phyloP scores from a whole-genome alignment of 768 basidiomycete genomes.

The Amanita molliuscula region DNA sequence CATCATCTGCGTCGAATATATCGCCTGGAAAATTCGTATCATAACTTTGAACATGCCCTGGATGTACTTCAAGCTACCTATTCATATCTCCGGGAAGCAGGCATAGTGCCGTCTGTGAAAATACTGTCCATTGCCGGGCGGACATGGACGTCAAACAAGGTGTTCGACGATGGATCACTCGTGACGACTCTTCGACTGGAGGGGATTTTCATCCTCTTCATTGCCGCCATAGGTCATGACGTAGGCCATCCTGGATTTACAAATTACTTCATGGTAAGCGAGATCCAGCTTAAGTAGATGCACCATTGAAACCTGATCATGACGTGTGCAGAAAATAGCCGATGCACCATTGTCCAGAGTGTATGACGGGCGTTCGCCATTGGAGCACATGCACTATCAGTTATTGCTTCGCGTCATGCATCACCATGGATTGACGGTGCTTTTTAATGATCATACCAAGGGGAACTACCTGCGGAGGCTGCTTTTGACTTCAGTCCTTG shows the following conservation, averaged over 20 bases:
- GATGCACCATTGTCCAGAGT: constrained; percentile 79
- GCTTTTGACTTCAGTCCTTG: constrained; percentile 74
- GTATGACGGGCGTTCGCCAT: constrained; percentile 80
- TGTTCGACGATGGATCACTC: constrained; percentile 26
- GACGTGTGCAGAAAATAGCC: constrained; percentile 72
- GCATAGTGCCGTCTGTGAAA: constrained; percentile 70
- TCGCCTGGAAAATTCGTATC: constrained; percentile 86
- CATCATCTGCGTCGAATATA: constrained; percentile 89
- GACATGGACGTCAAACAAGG: constrained; percentile 27
- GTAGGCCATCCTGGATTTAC: constrained; percentile 94
- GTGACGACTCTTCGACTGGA: constrained; percentile 42
- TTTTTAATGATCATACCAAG: constrained; percentile 46
- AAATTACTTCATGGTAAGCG: constrained; percentile 85
- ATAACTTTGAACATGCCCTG: constrained; percentile 95
- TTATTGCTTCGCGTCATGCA: constrained; percentile 74
- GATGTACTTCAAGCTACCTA: constrained; percentile 94
- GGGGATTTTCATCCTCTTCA: constrained; percentile 76
- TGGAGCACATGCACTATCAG: constrained; percentile 88
- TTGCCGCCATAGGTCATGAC: constrained; percentile 96
- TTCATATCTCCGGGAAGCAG: constrained; percentile 69
- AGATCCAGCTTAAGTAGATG: neutral
- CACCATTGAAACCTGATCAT: neutral
- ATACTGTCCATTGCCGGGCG: constrained; percentile 46
- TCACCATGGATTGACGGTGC: constrained; percentile 60
- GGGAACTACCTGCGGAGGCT: constrained; percentile 55